Percentiles rank a stretch among this genome's conserved stretches.
phyloP scores from a whole-genome alignment of 768 basidiomycete genomes.

The Amanita phalloides region DNA sequence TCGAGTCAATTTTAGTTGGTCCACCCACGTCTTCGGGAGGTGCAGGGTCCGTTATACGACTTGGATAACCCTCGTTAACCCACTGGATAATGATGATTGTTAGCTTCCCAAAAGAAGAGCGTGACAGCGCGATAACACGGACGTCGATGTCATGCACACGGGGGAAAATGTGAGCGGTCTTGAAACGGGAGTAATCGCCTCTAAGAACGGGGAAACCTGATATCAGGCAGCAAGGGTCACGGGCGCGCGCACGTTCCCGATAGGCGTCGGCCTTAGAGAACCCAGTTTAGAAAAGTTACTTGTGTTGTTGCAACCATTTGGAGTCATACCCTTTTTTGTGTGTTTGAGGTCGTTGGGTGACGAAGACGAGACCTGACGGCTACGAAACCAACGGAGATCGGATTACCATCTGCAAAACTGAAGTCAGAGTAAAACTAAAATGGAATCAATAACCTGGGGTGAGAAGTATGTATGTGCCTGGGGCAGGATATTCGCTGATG shows the following conservation, averaged over 20 bases:
- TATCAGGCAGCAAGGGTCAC: conserved; percentile 1
- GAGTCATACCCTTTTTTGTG: neutral
- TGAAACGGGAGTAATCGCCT: no score
- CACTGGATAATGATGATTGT: neutral
- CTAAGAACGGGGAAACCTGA: neutral
- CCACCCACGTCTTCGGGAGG: neutral
- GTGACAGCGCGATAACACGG: no score
- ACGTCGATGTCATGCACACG: no score
- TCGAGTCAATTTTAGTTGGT: neutral
- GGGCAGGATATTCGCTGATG: neutral
- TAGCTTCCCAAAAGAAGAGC: no score
- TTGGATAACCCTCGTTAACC: neutral
- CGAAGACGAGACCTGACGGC: neutral
- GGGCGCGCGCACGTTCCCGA: neutral
- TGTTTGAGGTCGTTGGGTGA: neutral
- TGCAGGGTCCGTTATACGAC: neutral
- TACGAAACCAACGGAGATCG: neutral
- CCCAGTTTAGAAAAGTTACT: neutral
- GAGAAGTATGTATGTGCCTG: neutral
- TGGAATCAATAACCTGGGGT: neutral
- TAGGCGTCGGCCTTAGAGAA: neutral
- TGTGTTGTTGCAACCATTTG: neutral
- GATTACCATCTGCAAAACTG: neutral
- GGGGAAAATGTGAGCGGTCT: no score
- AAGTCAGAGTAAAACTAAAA: neutral